Conservation (phyloP, 2,329 filamentous ascomycete genomes). For the Camillea tinctor region DNA sequence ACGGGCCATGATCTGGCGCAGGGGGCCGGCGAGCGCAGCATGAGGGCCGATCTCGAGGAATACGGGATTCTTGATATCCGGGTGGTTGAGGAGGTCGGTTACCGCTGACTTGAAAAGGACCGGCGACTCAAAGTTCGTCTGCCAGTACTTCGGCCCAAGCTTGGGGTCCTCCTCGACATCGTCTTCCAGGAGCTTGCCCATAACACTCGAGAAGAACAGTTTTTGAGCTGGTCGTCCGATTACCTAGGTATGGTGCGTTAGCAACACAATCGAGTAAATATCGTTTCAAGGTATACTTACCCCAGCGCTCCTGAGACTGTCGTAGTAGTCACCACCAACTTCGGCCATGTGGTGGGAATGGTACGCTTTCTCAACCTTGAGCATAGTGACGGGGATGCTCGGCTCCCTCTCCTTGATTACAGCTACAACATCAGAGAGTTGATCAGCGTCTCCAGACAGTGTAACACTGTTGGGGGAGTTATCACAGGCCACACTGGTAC, state of each 20-base stretch:
- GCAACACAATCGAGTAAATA: neutral
- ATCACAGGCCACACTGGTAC: constrained; percentile 23
- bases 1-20: constrained; percentile 17
- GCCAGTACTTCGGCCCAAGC: constrained; percentile 20
- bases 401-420: constrained; percentile 16
- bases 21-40: constrained; percentile 19
- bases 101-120: constrained; percentile 21
- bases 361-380: constrained; percentile 33
- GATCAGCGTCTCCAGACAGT: constrained; percentile 20
- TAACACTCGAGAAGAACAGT: constrained; percentile 22
- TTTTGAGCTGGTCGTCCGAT: constrained; percentile 1
- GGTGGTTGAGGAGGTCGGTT: constrained; percentile 8
- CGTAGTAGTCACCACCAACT: constrained; percentile 12
- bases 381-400: constrained; percentile 15
- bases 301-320: too few species aligned
- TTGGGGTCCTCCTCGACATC: neutral
- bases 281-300: too few species aligned
- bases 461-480: constrained; percentile 27
- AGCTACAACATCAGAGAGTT: constrained; percentile 19
- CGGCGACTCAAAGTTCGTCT: constrained; percentile 18
- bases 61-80: constrained; percentile 4
- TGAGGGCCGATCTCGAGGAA: constrained; percentile 29
- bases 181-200: constrained; percentile 1
- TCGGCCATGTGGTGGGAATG: constrained; percentile 30
- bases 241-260: constrained; percentile 2